Base-by-base conservation (phyloP, 2,329 filamentous ascomycete species). In the Huntiella abstrusa region DNA sequence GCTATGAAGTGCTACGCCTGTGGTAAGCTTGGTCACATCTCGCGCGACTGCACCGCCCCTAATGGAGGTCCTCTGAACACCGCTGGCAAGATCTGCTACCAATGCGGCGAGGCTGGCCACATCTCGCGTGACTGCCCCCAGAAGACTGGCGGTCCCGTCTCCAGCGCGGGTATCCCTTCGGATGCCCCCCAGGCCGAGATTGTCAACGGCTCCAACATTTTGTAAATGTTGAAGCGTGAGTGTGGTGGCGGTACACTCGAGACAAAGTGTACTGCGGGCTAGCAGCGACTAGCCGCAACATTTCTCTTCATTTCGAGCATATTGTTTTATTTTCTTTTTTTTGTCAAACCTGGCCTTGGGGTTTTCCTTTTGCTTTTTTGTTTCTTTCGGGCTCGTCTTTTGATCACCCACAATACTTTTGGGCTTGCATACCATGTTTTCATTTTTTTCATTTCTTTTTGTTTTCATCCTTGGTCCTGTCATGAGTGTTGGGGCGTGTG, bases 1-100 rank as follows among this genome's bases (percentile, higher is more conserved):
- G 84, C 86, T 52, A 93, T 94, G 85, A 95, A 95, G 70, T 95
- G 87, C 73, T 95, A 94, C 59, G 87, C 87, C 54, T 95, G 87
- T 61, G 87, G 87, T 61, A 94, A 94, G 70, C 77, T 93, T 55
- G 85, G 85, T 44, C 86, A 94, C 67, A 94, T 94, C 63, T 92
- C 83, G 8, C 70, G 72, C 57, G 91, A 98, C 65, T 98, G 91
- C 72, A 94, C 87, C 41, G 85, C 88, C 51, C 88, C 91, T 53
- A 96, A 96, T 63, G 91, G 91, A 48, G 91, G 91, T 17, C 86
- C 88, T 41, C 72, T 96, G 54, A 95, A 91, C 74, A 92, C 85
- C 53, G 85, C 84, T 52, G 88, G 88, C 60, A 98, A 96, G 77
- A 94, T 87, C 53, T 98, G 91, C 76, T 98, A 98, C 70, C 82